A percentile compares a stretch with the other conserved stretches of the same genome.
Conservation (phyloP, 129 eudicot genomes). For the Saussurea involucrata region DNA sequence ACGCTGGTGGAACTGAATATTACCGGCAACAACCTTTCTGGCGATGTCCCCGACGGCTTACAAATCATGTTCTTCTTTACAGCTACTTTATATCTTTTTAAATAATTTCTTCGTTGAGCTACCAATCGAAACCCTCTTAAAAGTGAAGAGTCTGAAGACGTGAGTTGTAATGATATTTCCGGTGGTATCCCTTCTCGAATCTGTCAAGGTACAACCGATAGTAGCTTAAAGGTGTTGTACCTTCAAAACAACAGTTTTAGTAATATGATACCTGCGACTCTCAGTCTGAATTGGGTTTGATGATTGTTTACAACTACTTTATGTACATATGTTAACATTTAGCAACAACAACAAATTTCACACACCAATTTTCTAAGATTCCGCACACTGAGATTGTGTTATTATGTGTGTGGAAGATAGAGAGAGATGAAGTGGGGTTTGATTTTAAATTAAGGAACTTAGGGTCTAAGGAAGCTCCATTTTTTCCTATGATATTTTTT, state of each 20-base stretch:
- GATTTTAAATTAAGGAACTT: no score
- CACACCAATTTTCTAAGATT: no score
- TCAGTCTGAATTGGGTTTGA: conserved; percentile 47
- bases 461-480: no score
- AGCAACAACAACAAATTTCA: no score
- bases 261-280: conserved; percentile 47
- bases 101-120: conserved; percentile 67
- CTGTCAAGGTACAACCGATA: conserved; percentile 43
- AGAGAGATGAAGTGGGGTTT: no score
- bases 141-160: conserved; percentile 43
- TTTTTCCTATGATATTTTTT: no score
- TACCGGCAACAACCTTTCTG: conserved; percentile 51
- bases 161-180: conserved; percentile 58
- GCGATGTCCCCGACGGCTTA: conserved; percentile 49
- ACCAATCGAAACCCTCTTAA: no score
- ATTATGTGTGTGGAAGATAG: no score
- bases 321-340: no score
- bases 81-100: conserved; percentile 47
- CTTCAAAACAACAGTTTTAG: conserved; percentile 56
- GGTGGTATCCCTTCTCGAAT: conserved; percentile 54
- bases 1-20: no score
- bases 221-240: conserved; percentile 41
- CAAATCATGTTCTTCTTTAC: conserved; percentile 46
- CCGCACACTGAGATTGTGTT: no score
- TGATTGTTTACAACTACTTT: no score